These are phyloP conservation scores for Aspergillus luchuensis DNA, from an alignment of 2,329 filamentous ascomycete species.

Conservation along the genomic window DNA sequence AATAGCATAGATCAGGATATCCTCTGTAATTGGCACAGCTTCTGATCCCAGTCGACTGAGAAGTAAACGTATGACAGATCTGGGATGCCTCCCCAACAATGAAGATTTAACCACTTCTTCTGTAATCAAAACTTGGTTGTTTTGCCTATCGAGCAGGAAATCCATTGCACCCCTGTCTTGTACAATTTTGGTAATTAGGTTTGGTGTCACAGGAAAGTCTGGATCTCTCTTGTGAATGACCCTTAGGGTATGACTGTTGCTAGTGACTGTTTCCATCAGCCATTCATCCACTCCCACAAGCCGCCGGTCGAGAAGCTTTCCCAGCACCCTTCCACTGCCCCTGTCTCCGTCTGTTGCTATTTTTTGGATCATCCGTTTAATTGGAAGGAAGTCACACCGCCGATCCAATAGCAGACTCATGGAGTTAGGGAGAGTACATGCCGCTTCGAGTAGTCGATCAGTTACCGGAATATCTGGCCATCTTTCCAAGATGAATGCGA, in stretches of 20 bases:
- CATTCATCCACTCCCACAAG: background rate
- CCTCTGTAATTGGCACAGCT: background rate
- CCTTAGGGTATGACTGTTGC: background rate
- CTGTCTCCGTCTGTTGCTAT: background rate
- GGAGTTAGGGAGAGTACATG: background rate
- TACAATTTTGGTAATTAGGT: background rate
- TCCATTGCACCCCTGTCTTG: background rate
- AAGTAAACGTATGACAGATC: background rate
- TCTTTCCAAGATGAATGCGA: background rate
- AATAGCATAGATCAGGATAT: background rate
- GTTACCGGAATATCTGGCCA: background rate
- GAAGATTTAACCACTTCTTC: background rate
- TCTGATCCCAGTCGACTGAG: background rate
- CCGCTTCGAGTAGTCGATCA: background rate
- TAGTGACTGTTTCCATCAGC: background rate
- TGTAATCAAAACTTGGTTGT: background rate
- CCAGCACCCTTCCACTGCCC: too few relatives aligned
- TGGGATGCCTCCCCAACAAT: background rate
- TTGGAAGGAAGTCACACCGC: background rate
- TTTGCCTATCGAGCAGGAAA: background rate
- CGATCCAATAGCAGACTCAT: background rate
- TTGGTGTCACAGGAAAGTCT: background rate
- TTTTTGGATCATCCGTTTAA: background rate
- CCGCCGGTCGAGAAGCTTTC: background rate
- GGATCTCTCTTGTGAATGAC: background rate